Percentiles rank a stretch among this genome's conserved stretches.
phyloP scores from a whole-genome alignment of 768 basidiomycete genomes.

The Leccinum broughii region DNA sequence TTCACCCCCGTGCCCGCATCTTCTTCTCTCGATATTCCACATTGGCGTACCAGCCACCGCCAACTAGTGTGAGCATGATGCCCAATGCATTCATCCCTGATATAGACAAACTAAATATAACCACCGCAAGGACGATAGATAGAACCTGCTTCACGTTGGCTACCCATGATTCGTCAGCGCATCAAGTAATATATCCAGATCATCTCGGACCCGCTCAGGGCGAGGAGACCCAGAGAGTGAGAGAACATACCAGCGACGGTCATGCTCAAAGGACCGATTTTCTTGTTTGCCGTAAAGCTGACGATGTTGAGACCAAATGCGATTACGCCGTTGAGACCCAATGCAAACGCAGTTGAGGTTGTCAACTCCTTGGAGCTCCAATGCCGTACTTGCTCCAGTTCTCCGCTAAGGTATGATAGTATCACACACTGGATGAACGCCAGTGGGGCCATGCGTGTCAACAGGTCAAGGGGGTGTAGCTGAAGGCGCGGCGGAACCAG shows the following conservation, averaged over 20 bases:
- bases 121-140: slow-evolving; percentile 81
- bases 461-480: slow-evolving; percentile 79
- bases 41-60: slow-evolving; percentile 79
- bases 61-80: slow-evolving; percentile 78
- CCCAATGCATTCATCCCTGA: slow-evolving; percentile 79
- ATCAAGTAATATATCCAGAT: background rate
- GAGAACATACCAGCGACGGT: slow-evolving; percentile 74
- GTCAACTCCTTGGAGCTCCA: slow-evolving; percentile 46
- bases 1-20: slow-evolving; percentile 29
- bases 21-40: slow-evolving; percentile 61
- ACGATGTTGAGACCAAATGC: slow-evolving; percentile 94
- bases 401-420: slow-evolving; percentile 78
- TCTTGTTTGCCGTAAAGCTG: slow-evolving; percentile 94
- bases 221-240: background rate
- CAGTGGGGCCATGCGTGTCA: slow-evolving; percentile 88
- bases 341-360: slow-evolving; percentile 44
- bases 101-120: slow-evolving; percentile 82
- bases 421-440: slow-evolving; percentile 86
- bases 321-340: slow-evolving; percentile 78
- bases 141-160: slow-evolving; percentile 93
- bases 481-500: slow-evolving; percentile 37
- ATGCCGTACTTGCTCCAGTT: slow-evolving; percentile 61
- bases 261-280: slow-evolving; percentile 87
- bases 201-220: slow-evolving; percentile 8
- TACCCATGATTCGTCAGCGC: slow-evolving; percentile 30